Evolutionary conservation across 2,329 filamentous ascomycete genomes (phyloP).

Genomic region (Ampelomyces quisqualis): DNA sequence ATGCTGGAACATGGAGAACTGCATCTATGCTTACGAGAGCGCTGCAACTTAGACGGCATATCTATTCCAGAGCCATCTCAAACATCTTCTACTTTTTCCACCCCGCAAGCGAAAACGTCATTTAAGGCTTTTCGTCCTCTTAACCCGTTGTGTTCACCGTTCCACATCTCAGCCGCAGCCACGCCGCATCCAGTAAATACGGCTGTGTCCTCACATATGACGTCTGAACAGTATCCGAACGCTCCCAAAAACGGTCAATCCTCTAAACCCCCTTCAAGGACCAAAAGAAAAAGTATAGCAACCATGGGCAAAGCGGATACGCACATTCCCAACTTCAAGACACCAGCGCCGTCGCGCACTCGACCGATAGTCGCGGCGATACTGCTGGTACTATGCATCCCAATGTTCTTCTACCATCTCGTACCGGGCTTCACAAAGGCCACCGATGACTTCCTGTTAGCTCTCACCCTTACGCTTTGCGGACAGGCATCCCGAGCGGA

Average conservation of each 20-base stretch:
- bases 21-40: background rate
- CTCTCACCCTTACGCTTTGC: conserved; percentile 5
- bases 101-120: background rate
- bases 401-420: conserved; percentile 23
- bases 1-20: conserved; percentile 3
- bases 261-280: background rate
- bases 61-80: conserved; percentile 1
- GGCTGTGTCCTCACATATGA: conserved; percentile 3
- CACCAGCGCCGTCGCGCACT: background rate
- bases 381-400: conserved; percentile 18
- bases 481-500: conserved; percentile 1
- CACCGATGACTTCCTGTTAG: conserved; percentile 5
- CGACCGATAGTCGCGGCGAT: conserved; percentile 10
- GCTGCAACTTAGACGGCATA: conserved; percentile 1
- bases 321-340: background rate
- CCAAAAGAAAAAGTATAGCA: background rate
- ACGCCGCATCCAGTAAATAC: conserved; percentile 7
- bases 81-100: background rate
- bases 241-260: background rate
- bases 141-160: background rate
- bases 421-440: conserved; percentile 14
- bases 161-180: conserved; percentile 10
- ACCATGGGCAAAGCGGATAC: conserved; percentile 1
- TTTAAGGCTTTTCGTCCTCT: background rate
- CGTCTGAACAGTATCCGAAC: background rate